Evolutionary conservation across 2,329 filamentous ascomycete species (phyloP), one percentile per base, ranked within the genome.

Genomic region (Septoria linicola): DNA sequence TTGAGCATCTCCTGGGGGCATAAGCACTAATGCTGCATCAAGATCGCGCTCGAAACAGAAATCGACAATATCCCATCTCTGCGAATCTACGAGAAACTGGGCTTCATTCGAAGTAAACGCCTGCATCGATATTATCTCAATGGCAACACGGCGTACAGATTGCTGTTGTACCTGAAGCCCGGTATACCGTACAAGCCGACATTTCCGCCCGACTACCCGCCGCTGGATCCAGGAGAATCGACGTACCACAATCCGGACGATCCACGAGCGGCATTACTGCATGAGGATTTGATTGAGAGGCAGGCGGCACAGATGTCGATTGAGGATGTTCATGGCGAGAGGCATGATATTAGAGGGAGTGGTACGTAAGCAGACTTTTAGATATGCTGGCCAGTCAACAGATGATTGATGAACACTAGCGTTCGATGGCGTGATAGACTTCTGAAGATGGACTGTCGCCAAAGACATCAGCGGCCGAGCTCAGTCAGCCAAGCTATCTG

Each of bases 51-150:
- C 21, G 93, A 99, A 73, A 99, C 93, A 0, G 93, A 99, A 72
- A 89, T 95, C 70, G 89, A 87, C 13, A 99, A 99, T 67, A 81
- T 83, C 1, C 85, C 90, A 1, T 93, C 91, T 16, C 89, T 97
- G 76, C 87, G 89, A 59, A 75, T 99, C 8, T 99, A 99, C 70
- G 92, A 99, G 70, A 80, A 90, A 1, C 77, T 99, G 6, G 93
- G 93, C 0, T 99, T 99, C 66, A 71, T 97, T 17, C 80, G 92
- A 44, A 95, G 89, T 54, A 99, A 99, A 72, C 88, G 90, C 54
- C 73, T 99, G 46, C 91, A 97, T 70, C 80, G 93, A 36, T 99
- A 99, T 68, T 99, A 99, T 63, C 75, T 99, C 34, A 99, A 97
- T 66, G 93, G 93, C 8, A 99, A 89, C 68, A 95, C 90, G 49